A percentile compares a stretch with the other conserved stretches of the same genome.
These are phyloP conservation scores for Eucalyptus melliodora DNA, from an alignment of 345 rosid genomes.

Conservation along the genomic window DNA sequence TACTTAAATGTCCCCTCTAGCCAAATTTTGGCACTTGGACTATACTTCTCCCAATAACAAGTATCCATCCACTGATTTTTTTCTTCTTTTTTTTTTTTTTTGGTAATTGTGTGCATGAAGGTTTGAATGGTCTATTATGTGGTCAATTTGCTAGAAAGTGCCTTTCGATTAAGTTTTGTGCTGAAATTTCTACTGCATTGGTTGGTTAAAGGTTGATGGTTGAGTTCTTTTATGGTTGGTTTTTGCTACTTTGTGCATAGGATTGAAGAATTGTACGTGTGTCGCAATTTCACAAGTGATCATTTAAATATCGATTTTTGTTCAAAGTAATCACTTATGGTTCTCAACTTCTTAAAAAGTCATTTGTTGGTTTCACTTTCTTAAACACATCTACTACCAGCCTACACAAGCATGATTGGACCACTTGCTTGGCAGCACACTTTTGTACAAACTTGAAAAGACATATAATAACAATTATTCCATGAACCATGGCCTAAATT, in stretches of 20 bases:
- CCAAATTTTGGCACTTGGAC: too few species aligned
- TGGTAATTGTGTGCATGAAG: neutral
- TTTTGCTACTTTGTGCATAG: neutral
- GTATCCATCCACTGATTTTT: neutral
- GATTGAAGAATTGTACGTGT: neutral
- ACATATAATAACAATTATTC: neutral
- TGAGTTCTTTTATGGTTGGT: neutral
- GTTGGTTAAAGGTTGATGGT: neutral
- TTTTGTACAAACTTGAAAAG: neutral
- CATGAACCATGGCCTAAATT: neutral
- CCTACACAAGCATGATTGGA: neutral
- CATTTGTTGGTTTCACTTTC: neutral
- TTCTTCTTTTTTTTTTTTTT: too few species aligned
- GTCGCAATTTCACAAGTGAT: neutral
- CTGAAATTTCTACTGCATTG: neutral
- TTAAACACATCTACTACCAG: neutral
- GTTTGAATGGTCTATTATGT: neutral
- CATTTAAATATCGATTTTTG: neutral
- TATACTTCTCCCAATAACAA: too few species aligned
- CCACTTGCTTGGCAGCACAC: neutral
- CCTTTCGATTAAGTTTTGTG: neutral
- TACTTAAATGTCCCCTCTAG: too few species aligned
- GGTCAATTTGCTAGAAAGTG: neutral
- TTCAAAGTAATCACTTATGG: neutral
- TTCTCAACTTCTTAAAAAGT: neutral